These are phyloP conservation scores for Aspergillus melleus DNA, from an alignment of 2,329 filamentous ascomycete genomes.

Conservation along the genomic window DNA sequence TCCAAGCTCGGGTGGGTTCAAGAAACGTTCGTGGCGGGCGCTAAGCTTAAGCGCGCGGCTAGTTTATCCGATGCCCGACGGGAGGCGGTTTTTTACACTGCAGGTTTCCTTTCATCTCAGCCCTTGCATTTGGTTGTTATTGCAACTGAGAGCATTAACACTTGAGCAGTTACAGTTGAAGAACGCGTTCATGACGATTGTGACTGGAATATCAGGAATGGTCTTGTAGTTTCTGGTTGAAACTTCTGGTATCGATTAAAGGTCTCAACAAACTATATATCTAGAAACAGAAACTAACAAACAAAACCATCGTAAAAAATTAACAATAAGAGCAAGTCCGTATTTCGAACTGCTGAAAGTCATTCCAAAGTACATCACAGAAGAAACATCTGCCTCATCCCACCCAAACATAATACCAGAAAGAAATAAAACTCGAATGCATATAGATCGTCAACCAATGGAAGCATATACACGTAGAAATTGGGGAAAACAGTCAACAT, in stretches of 20 bases:
- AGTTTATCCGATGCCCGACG: conserved; percentile 9
- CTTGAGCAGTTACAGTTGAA: no score
- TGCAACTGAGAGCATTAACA: not conserved
- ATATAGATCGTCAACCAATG: conserved; percentile 2
- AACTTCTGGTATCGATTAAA: not conserved
- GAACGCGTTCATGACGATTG: no score
- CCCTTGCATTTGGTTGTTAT: not conserved
- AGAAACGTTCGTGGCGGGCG: conserved; percentile 23
- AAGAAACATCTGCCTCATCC: not conserved
- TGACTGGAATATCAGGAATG: no score
- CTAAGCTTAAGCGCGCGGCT: conserved; percentile 26
- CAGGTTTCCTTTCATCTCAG: not conserved
- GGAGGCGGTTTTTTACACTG: not conserved
- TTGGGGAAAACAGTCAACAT: not conserved
- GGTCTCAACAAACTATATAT: not conserved
- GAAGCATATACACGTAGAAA: conserved; percentile 1
- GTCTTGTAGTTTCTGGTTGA: no score
- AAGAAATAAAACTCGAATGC: not conserved
- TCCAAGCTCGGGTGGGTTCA: conserved; percentile 23
- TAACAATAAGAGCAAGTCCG: not conserved
- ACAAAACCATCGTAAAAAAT: not conserved
- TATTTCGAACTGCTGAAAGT: not conserved
- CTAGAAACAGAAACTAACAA: not conserved
- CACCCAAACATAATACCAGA: not conserved
- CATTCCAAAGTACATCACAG: not conserved